Evolutionary conservation across 1,284 basidiomycete genomes (phyloP), one percentile per base, ranked within the genome.

Genomic region (Tilletia caries): DNA sequence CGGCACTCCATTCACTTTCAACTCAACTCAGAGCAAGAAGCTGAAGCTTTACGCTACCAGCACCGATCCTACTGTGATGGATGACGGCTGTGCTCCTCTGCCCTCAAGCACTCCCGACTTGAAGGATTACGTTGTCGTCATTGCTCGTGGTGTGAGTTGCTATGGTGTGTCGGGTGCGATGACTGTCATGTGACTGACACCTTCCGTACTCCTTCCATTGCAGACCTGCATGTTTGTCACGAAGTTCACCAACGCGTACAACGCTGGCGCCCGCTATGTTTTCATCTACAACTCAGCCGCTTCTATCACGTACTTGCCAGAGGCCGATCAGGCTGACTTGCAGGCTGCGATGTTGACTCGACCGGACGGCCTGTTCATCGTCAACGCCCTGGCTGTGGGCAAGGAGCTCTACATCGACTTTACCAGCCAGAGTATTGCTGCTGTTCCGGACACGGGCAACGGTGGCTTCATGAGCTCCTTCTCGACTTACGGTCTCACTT

Each of bases 401-500:
- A 77, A 77, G 64, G 82, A 83, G 65, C 71, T 87, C 52, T 86
- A 84, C 1, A 75, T 89, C 37, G 84, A 86, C 20, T 89, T 89
- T 84, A 85, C 85, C 67, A 87, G 87, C 82, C 85, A 67, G 84
- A 77, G 4, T 72, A 76, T 0, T 75, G 76, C 43, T 73, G 86
- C 75, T 79, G 82, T 83, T 76, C 84, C 70, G 76, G 87, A 84
- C 73, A 84, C 85, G 2, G 77, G 77, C 43, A 83, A 77, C 2
- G 89, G 88, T n/a, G 89, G 89, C 23, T 84, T 88, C 34, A 86
- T 88, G 32, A 88, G 87, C 3, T 78, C 79, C n/a, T 89, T 88
- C 82, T 87, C 87, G 2, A 85, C 85, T 50, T 88, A 87, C 72
- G 88, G 88, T 0, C 89, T 89, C 2, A 85, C 88, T 10, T 87